Conservation (phyloP, 1,284 basidiomycete species). For the Chiua sp. region DNA sequence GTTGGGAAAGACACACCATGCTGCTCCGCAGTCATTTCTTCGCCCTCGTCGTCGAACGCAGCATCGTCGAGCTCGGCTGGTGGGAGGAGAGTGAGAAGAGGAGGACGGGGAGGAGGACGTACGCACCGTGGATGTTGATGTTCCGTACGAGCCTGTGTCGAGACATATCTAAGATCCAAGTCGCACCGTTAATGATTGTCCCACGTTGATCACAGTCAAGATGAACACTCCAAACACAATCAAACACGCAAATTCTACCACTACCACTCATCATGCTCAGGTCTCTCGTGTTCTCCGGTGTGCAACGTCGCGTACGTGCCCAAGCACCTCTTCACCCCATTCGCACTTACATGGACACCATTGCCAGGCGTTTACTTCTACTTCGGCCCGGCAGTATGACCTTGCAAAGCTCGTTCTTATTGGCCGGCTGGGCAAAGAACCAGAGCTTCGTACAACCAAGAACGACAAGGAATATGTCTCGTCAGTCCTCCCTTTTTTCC, state of each 20-base stretch:
- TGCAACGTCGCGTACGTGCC: conserved; percentile 53
- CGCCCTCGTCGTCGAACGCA: conserved; percentile 71
- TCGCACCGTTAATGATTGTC: background rate
- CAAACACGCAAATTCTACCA: conserved; percentile 23
- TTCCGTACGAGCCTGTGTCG: conserved; percentile 92
- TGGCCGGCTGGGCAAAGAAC: conserved; percentile 73
- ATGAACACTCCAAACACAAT: conserved; percentile 22
- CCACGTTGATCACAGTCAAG: background rate
- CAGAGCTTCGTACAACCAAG: conserved; percentile 70
- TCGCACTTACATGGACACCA: background rate
- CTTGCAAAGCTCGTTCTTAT: conserved; percentile 78
- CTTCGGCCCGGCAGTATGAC: conserved; percentile 56
- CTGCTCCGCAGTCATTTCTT: conserved; percentile 74
- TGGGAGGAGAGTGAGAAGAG: conserved; percentile 3
- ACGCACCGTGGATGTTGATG: conserved; percentile 82
- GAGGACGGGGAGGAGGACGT: conserved; percentile 15
- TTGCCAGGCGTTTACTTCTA: conserved; percentile 79
- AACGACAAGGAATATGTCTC: conserved; percentile 77
- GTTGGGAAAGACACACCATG: conserved; percentile 51
- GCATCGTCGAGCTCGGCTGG: conserved; percentile 81
- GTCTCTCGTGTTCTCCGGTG: conserved; percentile 45
- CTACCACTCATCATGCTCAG: conserved; percentile 53
- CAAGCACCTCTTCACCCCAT: background rate
- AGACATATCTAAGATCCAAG: conserved; percentile 59
- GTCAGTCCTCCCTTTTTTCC: conserved; percentile 48